Evolutionary conservation across 1,284 basidiomycete species (phyloP).

Genomic region (Tilletia walkeri): DNA sequence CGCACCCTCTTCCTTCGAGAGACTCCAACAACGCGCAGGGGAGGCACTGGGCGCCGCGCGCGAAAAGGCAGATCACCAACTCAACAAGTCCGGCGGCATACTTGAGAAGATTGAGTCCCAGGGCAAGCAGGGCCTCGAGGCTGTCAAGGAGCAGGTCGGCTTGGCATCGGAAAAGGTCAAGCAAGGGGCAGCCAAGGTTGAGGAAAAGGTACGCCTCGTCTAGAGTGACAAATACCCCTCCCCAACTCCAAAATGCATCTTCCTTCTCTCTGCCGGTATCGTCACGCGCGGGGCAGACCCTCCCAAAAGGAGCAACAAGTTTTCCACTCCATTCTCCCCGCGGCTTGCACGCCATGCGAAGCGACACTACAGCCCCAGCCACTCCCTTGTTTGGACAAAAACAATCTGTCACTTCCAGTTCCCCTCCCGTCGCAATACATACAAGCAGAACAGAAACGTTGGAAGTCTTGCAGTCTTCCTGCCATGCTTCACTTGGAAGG

Average conservation of each 20-base stretch:
- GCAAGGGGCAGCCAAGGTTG: slow-evolving; percentile 34
- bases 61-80: slow-evolving; percentile 31
- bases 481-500: not conserved
- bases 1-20: slow-evolving; percentile 42
- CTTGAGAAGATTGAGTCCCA: slow-evolving; percentile 26
- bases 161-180: slow-evolving; percentile 33
- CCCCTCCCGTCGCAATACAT: too few relatives aligned
- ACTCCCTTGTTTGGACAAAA: slow-evolving; percentile 18
- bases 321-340: too few relatives aligned
- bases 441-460: too few relatives aligned
- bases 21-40: slow-evolving; percentile 47
- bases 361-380: not conserved
- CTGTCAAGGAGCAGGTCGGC: slow-evolving; percentile 8
- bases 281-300: too few relatives aligned
- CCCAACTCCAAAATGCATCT: not conserved
- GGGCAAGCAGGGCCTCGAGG: slow-evolving; percentile 24
- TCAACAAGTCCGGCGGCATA: slow-evolving; percentile 39
- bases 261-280: not conserved
- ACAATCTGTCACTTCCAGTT: too few relatives aligned
- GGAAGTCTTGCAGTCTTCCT: not conserved
- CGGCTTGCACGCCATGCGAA: not conserved
- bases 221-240: slow-evolving; percentile 21
- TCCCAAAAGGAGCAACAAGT: too few relatives aligned
- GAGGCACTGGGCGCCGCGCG: slow-evolving; percentile 45
- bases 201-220: slow-evolving; percentile 49